These are phyloP conservation scores for Nigrospora sphaerica DNA, from an alignment of 2,329 filamentous ascomycete genomes.

Conservation along the genomic window DNA sequence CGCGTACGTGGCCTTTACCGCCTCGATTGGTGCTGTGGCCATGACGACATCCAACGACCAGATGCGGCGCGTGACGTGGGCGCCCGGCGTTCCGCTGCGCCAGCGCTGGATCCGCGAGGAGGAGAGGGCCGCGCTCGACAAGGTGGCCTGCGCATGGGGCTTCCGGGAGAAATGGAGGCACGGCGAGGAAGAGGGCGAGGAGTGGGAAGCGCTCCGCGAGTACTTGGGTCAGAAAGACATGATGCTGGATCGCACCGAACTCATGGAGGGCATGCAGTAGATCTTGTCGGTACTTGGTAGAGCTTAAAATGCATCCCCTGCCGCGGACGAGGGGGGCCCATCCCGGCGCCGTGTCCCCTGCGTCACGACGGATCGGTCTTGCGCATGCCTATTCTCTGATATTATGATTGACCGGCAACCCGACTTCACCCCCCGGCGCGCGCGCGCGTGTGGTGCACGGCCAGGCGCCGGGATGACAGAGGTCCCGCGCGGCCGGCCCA, in stretches of 20 bases:
- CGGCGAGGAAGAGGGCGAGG: conserved; percentile 84
- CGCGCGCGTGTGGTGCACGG: too few species aligned
- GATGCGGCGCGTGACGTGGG: conserved; percentile 90
- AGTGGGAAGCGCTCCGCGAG: conserved; percentile 82
- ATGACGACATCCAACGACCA: conserved; percentile 87
- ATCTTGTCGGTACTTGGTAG: neutral
- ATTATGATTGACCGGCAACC: too few species aligned
- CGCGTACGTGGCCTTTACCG: conserved; percentile 76
- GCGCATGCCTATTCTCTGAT: too few species aligned
- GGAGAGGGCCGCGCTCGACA: conserved; percentile 80
- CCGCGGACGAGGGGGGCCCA: too few species aligned
- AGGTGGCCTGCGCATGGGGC: conserved; percentile 82
- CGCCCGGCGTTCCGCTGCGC: conserved; percentile 70
- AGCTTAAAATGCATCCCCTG: too few species aligned
- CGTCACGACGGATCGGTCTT: too few species aligned
- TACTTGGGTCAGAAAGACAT: conserved; percentile 79
- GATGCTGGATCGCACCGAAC: conserved; percentile 80
- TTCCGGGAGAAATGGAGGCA: conserved; percentile 74
- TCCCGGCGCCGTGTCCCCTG: too few species aligned
- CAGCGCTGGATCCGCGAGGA: conserved; percentile 85
- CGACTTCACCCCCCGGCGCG: too few species aligned
- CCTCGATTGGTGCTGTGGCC: conserved; percentile 75
- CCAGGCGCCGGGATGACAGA: too few species aligned
- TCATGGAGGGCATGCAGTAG: conserved; percentile 88
- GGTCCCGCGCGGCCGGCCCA: too few species aligned